These are phyloP conservation scores for Apophysomyces elegans DNA, from an alignment of 371 early-diverging fungal genomes.

Conservation along the genomic window DNA sequence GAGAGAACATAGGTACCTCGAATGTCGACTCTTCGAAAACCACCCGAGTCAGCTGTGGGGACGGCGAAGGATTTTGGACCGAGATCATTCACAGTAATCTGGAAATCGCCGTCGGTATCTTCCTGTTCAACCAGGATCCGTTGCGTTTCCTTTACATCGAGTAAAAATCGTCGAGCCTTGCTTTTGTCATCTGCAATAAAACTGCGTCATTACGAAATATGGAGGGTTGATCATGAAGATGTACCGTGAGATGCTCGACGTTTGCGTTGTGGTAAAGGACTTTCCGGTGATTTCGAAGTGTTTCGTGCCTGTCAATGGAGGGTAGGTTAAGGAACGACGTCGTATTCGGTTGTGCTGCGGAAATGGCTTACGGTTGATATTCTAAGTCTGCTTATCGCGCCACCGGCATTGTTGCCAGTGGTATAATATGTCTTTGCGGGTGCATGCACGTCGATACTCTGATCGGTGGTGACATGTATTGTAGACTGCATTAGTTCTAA, in stretches of 20 bases:
- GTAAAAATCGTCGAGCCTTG: conserved; percentile 77
- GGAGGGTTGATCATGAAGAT: neutral
- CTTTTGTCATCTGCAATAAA: conserved; percentile 69
- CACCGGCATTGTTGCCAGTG: conserved; percentile 50
- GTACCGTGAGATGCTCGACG: conserved; percentile 52
- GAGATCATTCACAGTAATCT: conserved; percentile 91
- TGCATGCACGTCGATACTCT: conserved; percentile 43
- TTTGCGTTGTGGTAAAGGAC: conserved; percentile 23
- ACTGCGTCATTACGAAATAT: neutral
- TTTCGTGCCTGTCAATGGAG: conserved; percentile 9
- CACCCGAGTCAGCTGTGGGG: conserved; percentile 87
- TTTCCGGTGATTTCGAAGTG: conserved; percentile 7
- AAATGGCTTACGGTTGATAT: conserved; percentile 16
- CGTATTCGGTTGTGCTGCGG: neutral
- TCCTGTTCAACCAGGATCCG: conserved; percentile 87
- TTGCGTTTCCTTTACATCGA: conserved; percentile 87
- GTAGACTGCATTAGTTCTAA: conserved; percentile 27
- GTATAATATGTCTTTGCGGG: conserved; percentile 58
- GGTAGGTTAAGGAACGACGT: neutral
- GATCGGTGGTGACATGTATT: conserved; percentile 29
- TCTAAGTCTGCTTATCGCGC: conserved; percentile 28
- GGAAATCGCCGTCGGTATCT: conserved; percentile 94
- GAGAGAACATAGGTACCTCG: conserved; percentile 95
- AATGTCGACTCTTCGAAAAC: conserved; percentile 86
- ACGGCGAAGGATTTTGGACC: conserved; percentile 92